Base-by-base conservation (phyloP, 441 rosid species). In the Dalechampia spathulata region DNA sequence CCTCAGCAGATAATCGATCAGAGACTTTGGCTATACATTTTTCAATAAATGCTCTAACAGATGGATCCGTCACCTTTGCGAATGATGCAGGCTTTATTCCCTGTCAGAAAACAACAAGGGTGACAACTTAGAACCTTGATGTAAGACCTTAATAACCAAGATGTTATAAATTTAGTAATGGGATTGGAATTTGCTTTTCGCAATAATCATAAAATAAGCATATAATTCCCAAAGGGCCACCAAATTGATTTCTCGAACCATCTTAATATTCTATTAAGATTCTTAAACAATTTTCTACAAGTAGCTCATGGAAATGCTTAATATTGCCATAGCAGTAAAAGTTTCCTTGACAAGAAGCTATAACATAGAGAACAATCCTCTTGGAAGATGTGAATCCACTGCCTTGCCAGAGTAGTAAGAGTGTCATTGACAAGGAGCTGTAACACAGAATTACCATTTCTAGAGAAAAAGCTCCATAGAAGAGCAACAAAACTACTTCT, bases 61-160 rank as follows among this genome's bases (percentile, higher is more conserved):
- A 72, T 5, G 71, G 77, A 71, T 87, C 85, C 42, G 66, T 69
- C 71, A 91, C 96, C 66, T 82, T 91, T 28, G 70, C 78, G 74
- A 91, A 77, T 9, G 98, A 78, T 36, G 93, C 98, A 38, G 98
- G 98, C 67, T 82, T 87, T 48, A 85, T 77, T 63, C 98, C 98
- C 96, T 91, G 66, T 42, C 25, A 77, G 52, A 68, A 52, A 44
- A 53, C 36, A 34, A 58, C 13, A 28, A 55, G 27, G 21, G 15
- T 47, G n/a, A 64, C 11, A 39, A 55, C 19, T 57, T 55, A 55
- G 11, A 51, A 34, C 55, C 40, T 19, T 49, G 17, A 45, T 38
- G 3, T 32, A 28, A 52, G 40, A 4, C 14, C 23, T 30, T 43
- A 44, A 43, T 44, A 17, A 36, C 23, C 32, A 30, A 28, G 26